Base-by-base conservation (phyloP, 2,329 filamentous ascomycete species). In the Ophiocordyceps camponoti-saundersi region DNA sequence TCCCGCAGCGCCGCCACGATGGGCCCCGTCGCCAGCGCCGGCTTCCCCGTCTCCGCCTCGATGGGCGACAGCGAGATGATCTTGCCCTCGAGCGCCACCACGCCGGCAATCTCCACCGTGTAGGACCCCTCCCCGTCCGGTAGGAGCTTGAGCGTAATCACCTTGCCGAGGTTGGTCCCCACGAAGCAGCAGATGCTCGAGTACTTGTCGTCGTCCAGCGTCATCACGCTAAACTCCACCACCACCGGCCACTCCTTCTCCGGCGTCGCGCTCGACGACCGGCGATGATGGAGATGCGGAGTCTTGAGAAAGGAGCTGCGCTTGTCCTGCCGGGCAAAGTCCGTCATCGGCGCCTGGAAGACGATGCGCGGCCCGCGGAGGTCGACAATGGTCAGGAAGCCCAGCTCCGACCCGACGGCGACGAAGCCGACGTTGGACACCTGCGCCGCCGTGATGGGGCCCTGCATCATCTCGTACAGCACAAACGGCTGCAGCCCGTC, bases 371-470 rank as follows among this genome's bases (percentile, higher is more conserved):
- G 92, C 0, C 89, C 90, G 48, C 92, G 80, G 50, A 98, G 70
- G 61, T 98, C 92, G 46, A 96, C 77, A 36, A 98, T 75, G 10
- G 77, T 82, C 36, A 98, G 63, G 52, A 79, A 79, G 2, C 92
- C 92, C 39, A 79, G 77, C 60, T 94, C 84, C 11, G 88, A 95
- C 0, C 88, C 92, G 29, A 83, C 80, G 12, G 82, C 89, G 12
- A 94, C 77, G 58, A 98, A 98, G 0, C 92, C 92, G 13, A 96
- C 80, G 60, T 95, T 86, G n/a, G 88, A 92, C 48, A 92, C 78
- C 48, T 85, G 82, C 36, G 93, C 59, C 1, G 82, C 84, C 21
- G 79, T 89, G 30, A 95, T 79, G 1, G 85, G 71, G 0, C 89
- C 92, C 57, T 88, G 80, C 59, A 83, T 77, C 73, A 90, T 85